These are phyloP conservation scores for Xylaria sp. DNA, from an alignment of 2,329 filamentous ascomycete genomes.

Conservation along the genomic window DNA sequence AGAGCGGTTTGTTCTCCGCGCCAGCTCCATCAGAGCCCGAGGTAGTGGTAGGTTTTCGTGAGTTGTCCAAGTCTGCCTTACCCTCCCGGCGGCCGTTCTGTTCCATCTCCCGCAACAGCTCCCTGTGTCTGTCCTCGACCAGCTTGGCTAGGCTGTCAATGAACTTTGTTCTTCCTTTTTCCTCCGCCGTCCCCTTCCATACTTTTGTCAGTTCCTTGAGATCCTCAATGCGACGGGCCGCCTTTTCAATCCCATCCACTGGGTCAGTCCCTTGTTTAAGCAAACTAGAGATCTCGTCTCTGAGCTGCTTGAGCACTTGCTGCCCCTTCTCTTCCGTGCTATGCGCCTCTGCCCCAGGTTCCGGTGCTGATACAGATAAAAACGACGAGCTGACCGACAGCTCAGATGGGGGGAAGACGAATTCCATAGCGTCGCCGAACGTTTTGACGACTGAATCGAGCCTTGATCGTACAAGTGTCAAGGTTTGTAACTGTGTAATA, in stretches of 20 bases:
- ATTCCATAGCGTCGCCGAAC: slow-evolving; percentile 95
- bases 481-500: slow-evolving; percentile 77
- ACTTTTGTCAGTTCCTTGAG: slow-evolving; percentile 76
- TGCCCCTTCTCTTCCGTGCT: slow-evolving; percentile 86
- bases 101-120: slow-evolving; percentile 56
- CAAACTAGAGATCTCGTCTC: slow-evolving; percentile 71
- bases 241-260: slow-evolving; percentile 71
- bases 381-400: slow-evolving; percentile 82
- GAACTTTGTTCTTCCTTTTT: slow-evolving; percentile 80
- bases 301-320: slow-evolving; percentile 71
- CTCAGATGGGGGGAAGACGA: slow-evolving; percentile 87
- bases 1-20: slow-evolving; percentile 47
- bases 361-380: slow-evolving; percentile 86
- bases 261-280: slow-evolving; percentile 61
- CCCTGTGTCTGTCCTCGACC: slow-evolving; percentile 73
- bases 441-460: slow-evolving; percentile 87
- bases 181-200: slow-evolving; percentile 95
- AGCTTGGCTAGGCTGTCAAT: slow-evolving; percentile 80
- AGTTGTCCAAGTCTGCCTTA: slow-evolving; percentile 37
- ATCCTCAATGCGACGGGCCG: slow-evolving; percentile 73
- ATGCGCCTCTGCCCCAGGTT: slow-evolving; percentile 63
- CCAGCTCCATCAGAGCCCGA: slow-evolving; percentile 32
- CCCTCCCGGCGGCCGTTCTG: slow-evolving; percentile 43
- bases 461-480: slow-evolving; percentile 80
- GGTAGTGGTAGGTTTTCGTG: slow-evolving; percentile 39